Percentiles rank a stretch among this genome's conserved stretches.
These are phyloP conservation scores for Maudiozyma bulderi DNA, from an alignment of 805 yeast genomes.

Conservation along the genomic window DNA sequence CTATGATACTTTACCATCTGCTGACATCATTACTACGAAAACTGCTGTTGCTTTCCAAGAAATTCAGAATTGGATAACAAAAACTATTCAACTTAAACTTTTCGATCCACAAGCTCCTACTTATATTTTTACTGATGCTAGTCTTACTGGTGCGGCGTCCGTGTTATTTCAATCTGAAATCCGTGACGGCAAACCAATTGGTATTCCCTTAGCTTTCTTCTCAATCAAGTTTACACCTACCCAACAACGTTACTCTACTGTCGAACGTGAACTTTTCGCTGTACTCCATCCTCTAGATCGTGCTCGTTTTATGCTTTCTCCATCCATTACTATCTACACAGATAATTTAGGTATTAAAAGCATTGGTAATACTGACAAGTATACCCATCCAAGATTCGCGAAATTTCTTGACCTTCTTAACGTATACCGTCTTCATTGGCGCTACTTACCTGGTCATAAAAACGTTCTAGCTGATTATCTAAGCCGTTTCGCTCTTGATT, in stretches of 20 bases:
- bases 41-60: neutral
- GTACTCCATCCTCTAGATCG: too few species aligned
- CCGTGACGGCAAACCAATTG: neutral
- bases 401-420: too few species aligned
- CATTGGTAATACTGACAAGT: too few species aligned
- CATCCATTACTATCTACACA: too few species aligned
- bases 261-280: too few species aligned
- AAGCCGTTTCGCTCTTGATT: neutral
- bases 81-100: neutral
- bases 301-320: too few species aligned
- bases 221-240: neutral
- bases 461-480: neutral
- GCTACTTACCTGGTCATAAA: neutral
- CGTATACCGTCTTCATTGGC: too few species aligned
- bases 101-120: conserved; percentile 1
- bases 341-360: too few species aligned
- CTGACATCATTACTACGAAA: neutral
- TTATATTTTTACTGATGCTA: conserved; percentile 3
- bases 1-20: neutral
- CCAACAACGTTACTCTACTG: too few species aligned
- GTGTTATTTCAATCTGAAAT: conserved; percentile 1
- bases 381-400: too few species aligned
- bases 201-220: neutral
- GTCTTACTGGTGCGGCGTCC: conserved; percentile 1
- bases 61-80: neutral